A percentile compares a stretch with the other conserved stretches of the same genome.
Evolutionary conservation across 1,139 yeast species (phyloP).

Genomic region (Pneumocystis canis): DNA sequence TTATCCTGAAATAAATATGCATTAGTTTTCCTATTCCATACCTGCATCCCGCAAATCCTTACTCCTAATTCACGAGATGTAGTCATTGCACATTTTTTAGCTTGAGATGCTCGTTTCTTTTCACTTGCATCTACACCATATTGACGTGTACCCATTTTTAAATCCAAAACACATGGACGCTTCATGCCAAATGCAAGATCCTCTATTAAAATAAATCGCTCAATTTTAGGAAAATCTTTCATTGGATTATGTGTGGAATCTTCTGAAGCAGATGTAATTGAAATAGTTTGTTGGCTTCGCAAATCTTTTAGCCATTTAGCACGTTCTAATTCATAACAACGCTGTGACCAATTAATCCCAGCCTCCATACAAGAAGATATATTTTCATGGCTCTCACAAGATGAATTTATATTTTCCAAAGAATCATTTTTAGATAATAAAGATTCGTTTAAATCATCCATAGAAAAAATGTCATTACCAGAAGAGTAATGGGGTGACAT

Average conservation of each 20-base stretch:
- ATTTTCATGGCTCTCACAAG: not conserved
- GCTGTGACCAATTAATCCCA: conserved; percentile 3
- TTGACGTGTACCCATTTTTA: conserved; percentile 97
- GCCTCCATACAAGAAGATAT: not conserved
- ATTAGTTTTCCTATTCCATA: conserved; percentile 41
- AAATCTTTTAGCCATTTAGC: conserved; percentile 6
- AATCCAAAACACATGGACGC: conserved; percentile 80
- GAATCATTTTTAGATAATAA: not conserved
- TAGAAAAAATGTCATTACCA: conserved; percentile 17
- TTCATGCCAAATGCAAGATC: conserved; percentile 74
- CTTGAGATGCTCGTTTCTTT: conserved; percentile 64
- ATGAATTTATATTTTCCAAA: not conserved
- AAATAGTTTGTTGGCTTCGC: not conserved
- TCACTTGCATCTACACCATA: conserved; percentile 83
- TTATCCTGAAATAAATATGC: conserved; percentile 63
- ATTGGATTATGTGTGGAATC: not conserved
- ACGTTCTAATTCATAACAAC: conserved; percentile 9
- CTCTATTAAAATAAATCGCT: conserved; percentile 74
- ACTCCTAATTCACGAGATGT: conserved; percentile 78
- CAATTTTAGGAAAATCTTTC: conserved; percentile 32
- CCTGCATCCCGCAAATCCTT: conserved; percentile 75
- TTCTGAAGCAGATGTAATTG: not conserved
- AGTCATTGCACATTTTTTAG: conserved; percentile 64
- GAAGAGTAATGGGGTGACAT: not conserved
- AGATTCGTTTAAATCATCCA: conserved; percentile 17